These are phyloP conservation scores for Cystobasidium tubakii DNA, from an alignment of 768 basidiomycete genomes.

Conservation along the genomic window DNA sequence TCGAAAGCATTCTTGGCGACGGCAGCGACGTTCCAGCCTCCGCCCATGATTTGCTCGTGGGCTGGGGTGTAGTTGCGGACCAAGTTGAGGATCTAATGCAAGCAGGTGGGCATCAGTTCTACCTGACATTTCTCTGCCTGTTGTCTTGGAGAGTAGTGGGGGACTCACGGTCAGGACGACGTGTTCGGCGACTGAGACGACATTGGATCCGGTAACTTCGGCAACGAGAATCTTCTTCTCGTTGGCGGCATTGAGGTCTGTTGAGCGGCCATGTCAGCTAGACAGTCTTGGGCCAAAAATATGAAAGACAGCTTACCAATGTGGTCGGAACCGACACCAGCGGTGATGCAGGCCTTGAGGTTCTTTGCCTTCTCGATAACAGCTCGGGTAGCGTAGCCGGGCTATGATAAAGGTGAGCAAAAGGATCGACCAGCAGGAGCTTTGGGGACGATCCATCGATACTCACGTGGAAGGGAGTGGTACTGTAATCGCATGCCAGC, in stretches of 20 bases:
- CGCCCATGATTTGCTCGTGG: constrained; percentile 74
- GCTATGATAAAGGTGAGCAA: neutral
- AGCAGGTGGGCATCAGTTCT: constrained; percentile 57
- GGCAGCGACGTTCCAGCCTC: constrained; percentile 60
- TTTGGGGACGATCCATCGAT: neutral
- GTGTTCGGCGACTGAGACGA: constrained; percentile 85
- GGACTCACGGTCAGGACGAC: constrained; percentile 53
- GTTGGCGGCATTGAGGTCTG: constrained; percentile 81
- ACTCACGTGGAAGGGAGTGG: constrained; percentile 46
- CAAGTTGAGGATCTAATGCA: constrained; percentile 68
- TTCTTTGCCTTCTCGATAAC: constrained; percentile 63
- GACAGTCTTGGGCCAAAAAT: too few relatives aligned
- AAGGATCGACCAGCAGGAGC: neutral
- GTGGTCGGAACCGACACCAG: constrained; percentile 85
- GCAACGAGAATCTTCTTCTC: constrained; percentile 71
- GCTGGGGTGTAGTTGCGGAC: constrained; percentile 84
- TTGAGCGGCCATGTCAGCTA: constrained; percentile 62
- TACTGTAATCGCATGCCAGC: too few relatives aligned
- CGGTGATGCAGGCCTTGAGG: constrained; percentile 81
- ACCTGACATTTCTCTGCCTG: constrained; percentile 13
- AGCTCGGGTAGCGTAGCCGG: constrained; percentile 44
- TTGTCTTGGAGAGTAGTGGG: neutral
- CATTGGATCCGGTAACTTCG: constrained; percentile 80
- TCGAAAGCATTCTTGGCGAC: constrained; percentile 67
- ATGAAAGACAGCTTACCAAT: constrained; percentile 49